Evolutionary conservation across 257 asterid species (phyloP).

Genomic region (Voacanga thouarsii): DNA sequence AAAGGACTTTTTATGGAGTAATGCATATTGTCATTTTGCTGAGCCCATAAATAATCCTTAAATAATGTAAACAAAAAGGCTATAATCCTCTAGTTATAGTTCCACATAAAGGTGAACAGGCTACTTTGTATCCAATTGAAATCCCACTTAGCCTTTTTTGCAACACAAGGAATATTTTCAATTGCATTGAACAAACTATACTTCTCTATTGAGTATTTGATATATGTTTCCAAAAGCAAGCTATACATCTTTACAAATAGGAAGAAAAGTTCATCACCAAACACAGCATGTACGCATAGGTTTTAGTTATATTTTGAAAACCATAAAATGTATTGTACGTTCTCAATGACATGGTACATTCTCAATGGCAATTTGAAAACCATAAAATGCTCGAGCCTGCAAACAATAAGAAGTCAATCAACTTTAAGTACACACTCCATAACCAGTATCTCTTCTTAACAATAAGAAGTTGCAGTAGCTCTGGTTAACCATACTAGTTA

Average conservation of each 20-base stretch:
- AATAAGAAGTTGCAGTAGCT: background rate
- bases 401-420: slow-evolving; percentile 23
- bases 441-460: no score
- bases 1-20: no score
- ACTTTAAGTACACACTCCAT: background rate
- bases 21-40: background rate
- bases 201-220: slow-evolving; percentile 69
- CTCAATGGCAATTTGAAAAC: slow-evolving; percentile 80
- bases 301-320: background rate
- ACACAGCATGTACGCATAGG: slow-evolving; percentile 14
- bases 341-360: slow-evolving; percentile 50
- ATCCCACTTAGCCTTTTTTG: slow-evolving; percentile 75
- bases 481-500: background rate
- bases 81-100: background rate
- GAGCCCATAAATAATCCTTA: background rate
- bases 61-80: background rate
- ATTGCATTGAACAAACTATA: slow-evolving; percentile 57
- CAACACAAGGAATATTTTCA: slow-evolving; percentile 63
- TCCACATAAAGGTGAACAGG: background rate
- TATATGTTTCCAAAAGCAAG: slow-evolving; percentile 77
- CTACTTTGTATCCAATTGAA: slow-evolving; percentile 73
- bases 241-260: slow-evolving; percentile 69
- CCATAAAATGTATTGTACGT: no score
- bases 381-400: slow-evolving; percentile 89
- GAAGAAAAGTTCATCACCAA: slow-evolving; percentile 27